Base-by-base conservation (phyloP, 441 rosid species). In the Arabidopsis lyrata region DNA sequence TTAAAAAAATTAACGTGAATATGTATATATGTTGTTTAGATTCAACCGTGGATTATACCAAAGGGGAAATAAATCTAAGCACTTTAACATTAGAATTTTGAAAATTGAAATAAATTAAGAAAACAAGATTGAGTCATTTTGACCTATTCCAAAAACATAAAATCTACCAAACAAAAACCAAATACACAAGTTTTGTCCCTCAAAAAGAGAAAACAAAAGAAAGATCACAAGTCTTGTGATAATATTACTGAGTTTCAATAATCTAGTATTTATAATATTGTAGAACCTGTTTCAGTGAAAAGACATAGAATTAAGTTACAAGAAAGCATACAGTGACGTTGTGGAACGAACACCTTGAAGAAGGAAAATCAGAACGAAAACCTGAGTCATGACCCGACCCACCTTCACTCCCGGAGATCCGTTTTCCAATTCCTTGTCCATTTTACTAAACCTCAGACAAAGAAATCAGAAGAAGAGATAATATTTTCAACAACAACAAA, bases 261-360 rank as follows among this genome's bases (percentile, higher is more conserved):
- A 16, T 6, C 5, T 13, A 47, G 15, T n/a, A 7, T 0, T 50
- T 24, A 24, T 44, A 53, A 8, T 38, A 35, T 45, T 13, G 7
- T 66, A 24, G 6, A 62, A 9, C 36, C 7, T 5, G 13, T 5
- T 24, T 55, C 2, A 56, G 50, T 20, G 42, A 45, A 24, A 48
- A 65, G 10, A 66, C 44, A 45, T 4, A 52, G 7, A 66, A n/a
- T n/a, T n/a, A n/a, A 38, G 35, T 48, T 31, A 24, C 27, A 47
- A 20, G 64, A 38, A 6, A 34, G 39, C 56, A 41, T 22, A 75
- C 78, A 18, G 34, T 61, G 42, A 45, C n/a, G 22, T 60, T 68
- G 2, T 10, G 7, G 78, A 55, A 45, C 45, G 53, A 68, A 75
- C 79, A 68, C 44, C 2, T 54, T 68, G 70, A 68, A 75, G 59